Evolutionary conservation across 129 eudicot species (phyloP).

Genomic region (Centrapalus pauciflorus): DNA sequence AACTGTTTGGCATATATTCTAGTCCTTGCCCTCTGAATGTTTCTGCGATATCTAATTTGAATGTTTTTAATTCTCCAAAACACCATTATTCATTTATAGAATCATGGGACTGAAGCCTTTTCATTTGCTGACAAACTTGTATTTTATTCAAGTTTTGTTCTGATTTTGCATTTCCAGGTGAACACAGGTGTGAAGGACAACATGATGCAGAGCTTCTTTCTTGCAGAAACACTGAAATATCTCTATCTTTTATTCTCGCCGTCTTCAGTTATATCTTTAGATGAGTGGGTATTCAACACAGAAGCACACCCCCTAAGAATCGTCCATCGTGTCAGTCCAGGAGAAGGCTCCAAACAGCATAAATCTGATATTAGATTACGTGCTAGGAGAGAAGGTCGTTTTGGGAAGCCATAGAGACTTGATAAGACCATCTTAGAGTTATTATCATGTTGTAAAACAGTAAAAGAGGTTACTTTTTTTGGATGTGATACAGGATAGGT

Average conservation of each 20-base stretch:
- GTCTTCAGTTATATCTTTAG: constrained; percentile 77
- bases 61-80: no score
- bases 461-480: neutral
- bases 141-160: no score
- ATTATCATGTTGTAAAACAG: neutral
- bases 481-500: neutral
- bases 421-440: no score
- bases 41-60: no score
- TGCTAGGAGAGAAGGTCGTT: constrained; percentile 87
- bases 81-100: no score
- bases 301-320: constrained; percentile 94
- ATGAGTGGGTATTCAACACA: constrained; percentile 98
- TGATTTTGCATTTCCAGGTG: constrained; percentile 73
- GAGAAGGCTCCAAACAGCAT: constrained; percentile 16
- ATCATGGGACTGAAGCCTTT: no score
- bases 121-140: no score
- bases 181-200: constrained; percentile 94
- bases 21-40: no score
- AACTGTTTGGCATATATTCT: no score
- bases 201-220: constrained; percentile 99
- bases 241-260: constrained; percentile 94
- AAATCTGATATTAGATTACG: constrained; percentile 34
- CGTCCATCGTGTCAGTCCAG: constrained; percentile 41
- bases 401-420: constrained; percentile 41
- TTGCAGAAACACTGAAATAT: constrained; percentile 94